phyloP scores from a whole-genome alignment of 441 rosid species.

The Adansonia grandidieri region DNA sequence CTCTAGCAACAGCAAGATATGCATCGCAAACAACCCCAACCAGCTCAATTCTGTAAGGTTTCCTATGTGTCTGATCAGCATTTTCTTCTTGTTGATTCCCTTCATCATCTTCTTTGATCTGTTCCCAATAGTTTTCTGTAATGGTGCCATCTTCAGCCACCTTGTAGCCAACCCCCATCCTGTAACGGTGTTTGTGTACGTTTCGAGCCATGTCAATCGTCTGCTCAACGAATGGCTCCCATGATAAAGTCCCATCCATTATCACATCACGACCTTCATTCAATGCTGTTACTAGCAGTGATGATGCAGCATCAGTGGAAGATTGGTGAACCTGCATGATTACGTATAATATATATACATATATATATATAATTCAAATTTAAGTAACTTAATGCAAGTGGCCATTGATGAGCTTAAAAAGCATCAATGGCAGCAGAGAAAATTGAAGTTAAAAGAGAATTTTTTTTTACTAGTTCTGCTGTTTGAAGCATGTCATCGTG shows the following conservation, averaged over 20 bases:
- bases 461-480: conserved; percentile 73
- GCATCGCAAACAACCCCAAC: conserved; percentile 92
- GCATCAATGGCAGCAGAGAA: background rate
- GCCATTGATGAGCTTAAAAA: background rate
- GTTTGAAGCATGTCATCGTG: conserved; percentile 85
- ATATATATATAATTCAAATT: background rate
- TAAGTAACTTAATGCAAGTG: too few species aligned
- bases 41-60: conserved; percentile 76
- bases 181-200: conserved; percentile 62
- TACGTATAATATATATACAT: background rate
- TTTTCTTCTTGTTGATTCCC: conserved; percentile 17
- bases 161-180: conserved; percentile 81
- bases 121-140: conserved; percentile 77
- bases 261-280: conserved; percentile 93
- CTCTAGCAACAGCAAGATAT: conserved; percentile 83
- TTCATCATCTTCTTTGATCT: conserved; percentile 31
- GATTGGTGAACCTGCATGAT: conserved; percentile 76
- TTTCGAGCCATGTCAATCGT: conserved; percentile 77
- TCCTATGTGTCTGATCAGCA: conserved; percentile 38
- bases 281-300: conserved; percentile 81
- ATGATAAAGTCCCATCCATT: conserved; percentile 87
- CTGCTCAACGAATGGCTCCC: conserved; percentile 89
- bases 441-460: background rate
- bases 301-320: conserved; percentile 84
- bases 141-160: conserved; percentile 60